Evolutionary conservation across 2,329 filamentous ascomycete species (phyloP), one percentile per base, ranked within the genome.

Genomic region (Fusarium falciforme): DNA sequence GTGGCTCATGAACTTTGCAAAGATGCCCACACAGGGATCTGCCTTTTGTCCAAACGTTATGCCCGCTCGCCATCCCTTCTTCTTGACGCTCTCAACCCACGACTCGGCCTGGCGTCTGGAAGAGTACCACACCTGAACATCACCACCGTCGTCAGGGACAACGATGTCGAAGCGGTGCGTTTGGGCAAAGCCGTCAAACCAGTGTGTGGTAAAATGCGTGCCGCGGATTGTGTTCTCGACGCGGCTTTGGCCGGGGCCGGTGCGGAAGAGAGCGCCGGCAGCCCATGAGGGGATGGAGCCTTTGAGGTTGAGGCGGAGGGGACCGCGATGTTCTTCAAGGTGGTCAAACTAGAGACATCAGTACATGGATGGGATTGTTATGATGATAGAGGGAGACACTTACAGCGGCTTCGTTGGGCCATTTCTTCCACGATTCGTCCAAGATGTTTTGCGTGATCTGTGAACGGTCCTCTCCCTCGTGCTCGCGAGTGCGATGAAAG

Each of bases 111-210:
- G 92, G 25, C 90, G 87, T 12, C 92, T 87, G 2, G 93, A 96
- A 8, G 92, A 92, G 80, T 96, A 96, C 27, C 87, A 84, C 4
- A 95, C 92, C 0, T 77, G 68, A 1, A 74, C 74, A 47, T 67
- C 70, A 4, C 75, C 72, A 2, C 71, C 74, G 5, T 82, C 76
- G 2, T 79, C 76, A 0, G 85, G 71, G 0, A 87, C 79, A 4
- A 90, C 77, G 35, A 96, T 92, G 66, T 94, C 87, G 79, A 96
- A 96, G 31, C 89, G 90, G 82, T 96, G 93, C 1, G 90, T 86
- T 64, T 93, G 89, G 4, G 90, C 88, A 67, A 94, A 90, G 7
- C 93, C 93, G 79, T 96, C 94, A 75, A 96, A 96, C 94, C 94
- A 96, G 80, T 96, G 93, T 1, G 87, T 89, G 14, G 92, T 85